These are phyloP conservation scores for Apiospora hydei DNA, from an alignment of 2,329 filamentous ascomycete species.

Conservation along the genomic window DNA sequence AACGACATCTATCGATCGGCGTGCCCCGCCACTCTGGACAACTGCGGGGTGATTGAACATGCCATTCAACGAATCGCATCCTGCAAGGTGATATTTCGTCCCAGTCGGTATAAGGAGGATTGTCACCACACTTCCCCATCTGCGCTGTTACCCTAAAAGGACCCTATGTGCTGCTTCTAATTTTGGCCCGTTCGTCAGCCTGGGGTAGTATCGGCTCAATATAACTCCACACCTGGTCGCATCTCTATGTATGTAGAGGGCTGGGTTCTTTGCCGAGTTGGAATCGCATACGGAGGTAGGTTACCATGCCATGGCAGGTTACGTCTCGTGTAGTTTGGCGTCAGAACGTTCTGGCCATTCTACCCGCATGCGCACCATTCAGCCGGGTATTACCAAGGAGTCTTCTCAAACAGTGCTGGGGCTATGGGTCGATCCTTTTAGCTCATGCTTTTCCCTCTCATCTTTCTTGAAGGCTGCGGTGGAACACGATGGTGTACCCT, in stretches of 20 bases:
- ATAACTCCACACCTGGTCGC: no score
- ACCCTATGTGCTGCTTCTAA: conserved; percentile 19
- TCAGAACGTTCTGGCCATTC: neutral
- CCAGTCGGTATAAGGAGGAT: neutral
- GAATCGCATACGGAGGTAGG: neutral
- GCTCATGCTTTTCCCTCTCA: neutral
- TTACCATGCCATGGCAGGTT: neutral
- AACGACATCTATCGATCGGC: neutral
- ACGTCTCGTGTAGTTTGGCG: neutral
- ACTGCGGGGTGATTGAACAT: neutral
- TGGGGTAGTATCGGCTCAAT: neutral
- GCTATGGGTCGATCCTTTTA: neutral
- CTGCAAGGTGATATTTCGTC: neutral
- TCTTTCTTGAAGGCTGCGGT: neutral
- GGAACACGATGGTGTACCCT: neutral
- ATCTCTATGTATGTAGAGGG: neutral
- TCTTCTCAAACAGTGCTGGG: neutral
- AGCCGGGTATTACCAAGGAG: neutral
- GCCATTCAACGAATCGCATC: conserved; percentile 17
- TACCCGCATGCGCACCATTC: neutral
- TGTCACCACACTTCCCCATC: neutral
- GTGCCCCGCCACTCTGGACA: neutral
- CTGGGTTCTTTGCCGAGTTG: neutral
- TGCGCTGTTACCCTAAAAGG: neutral
- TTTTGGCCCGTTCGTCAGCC: conserved; percentile 5